phyloP scores from a whole-genome alignment of 2,329 filamentous ascomycete genomes.

The Fusarium caatingaense region DNA sequence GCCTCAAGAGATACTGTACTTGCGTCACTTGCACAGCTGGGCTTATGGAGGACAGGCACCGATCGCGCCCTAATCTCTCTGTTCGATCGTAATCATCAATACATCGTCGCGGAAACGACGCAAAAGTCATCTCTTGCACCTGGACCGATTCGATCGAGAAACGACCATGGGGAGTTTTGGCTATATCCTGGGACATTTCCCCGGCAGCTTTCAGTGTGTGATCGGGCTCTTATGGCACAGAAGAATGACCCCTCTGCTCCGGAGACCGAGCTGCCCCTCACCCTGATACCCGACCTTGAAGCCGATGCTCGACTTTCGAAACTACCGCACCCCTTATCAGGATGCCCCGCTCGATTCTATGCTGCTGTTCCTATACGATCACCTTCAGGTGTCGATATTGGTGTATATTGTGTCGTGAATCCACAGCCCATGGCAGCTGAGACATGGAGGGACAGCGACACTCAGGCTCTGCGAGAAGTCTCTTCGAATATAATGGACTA shows the following conservation, averaged over 20 bases:
- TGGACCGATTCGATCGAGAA: constrained; percentile 13
- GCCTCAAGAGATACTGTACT: constrained; percentile 51
- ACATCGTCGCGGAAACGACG: constrained; percentile 63
- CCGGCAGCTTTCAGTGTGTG: constrained; percentile 46
- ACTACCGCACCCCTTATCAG: constrained; percentile 36
- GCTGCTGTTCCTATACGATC: constrained; percentile 56
- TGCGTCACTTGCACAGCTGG: constrained; percentile 62
- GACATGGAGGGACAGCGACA: constrained; percentile 44
- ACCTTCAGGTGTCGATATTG: constrained; percentile 54
- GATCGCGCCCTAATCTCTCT: constrained; percentile 61
- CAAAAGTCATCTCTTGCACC: constrained; percentile 52
- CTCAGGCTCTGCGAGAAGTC: constrained; percentile 44
- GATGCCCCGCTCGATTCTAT: constrained; percentile 50
- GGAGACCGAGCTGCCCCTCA: constrained; percentile 46
- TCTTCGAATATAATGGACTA: constrained; percentile 53
- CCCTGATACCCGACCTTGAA: constrained; percentile 50
- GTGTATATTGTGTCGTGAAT: constrained; percentile 51
- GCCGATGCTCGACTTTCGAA: constrained; percentile 46
- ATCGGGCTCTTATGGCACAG: constrained; percentile 40
- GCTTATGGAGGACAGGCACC: constrained; percentile 55
- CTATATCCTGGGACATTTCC: constrained; percentile 46
- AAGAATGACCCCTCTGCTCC: neutral
- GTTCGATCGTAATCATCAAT: constrained; percentile 60
- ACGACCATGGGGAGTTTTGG: constrained; percentile 32
- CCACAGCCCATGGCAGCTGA: constrained; percentile 12